A percentile compares a stretch with the other conserved stretches of the same genome.
Conservation (phyloP, 495 filamentous ascomycete species). For the Oidiodendron maius region DNA sequence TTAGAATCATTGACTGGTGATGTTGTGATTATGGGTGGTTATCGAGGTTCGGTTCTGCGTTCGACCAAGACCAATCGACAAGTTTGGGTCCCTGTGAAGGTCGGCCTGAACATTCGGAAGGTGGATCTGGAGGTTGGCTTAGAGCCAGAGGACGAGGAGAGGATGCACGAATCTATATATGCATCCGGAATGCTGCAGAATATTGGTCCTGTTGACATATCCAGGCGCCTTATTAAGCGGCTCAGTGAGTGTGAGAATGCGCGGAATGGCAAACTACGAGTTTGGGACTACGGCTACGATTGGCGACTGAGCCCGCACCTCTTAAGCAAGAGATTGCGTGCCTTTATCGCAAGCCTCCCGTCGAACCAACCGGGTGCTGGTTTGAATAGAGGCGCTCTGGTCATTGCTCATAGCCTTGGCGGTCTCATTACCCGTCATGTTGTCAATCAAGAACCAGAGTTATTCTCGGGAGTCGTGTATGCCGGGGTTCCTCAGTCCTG, state of each 20-base stretch:
- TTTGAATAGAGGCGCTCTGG: conserved; percentile 57
- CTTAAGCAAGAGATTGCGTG: conserved; percentile 60
- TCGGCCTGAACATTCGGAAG: conserved; percentile 86
- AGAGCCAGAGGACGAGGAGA: conserved; percentile 77
- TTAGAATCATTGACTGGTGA: conserved; percentile 73
- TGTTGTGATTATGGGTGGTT: conserved; percentile 84
- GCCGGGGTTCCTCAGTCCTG: conserved; percentile 81
- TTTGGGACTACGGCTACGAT: conserved; percentile 93
- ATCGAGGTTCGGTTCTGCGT: conserved; percentile 80
- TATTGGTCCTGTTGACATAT: conserved; percentile 90
- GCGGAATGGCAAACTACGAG: conserved; percentile 60
- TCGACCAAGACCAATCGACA: conserved; percentile 80
- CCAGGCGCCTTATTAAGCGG: conserved; percentile 72
- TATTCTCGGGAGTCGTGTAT: conserved; percentile 83
- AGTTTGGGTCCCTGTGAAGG: conserved; percentile 91
- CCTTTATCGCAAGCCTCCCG: conserved; percentile 67
- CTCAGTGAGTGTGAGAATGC: conserved; percentile 69
- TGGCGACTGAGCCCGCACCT: conserved; percentile 86
- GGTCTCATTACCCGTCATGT: conserved; percentile 87
- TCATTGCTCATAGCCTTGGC: conserved; percentile 87
- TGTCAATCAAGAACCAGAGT: conserved; percentile 78
- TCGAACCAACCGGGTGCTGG: conserved; percentile 53
- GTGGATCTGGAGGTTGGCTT: conserved; percentile 88
- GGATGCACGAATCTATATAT: conserved; percentile 73
- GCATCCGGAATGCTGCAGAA: conserved; percentile 81